Percentiles rank a stretch among this genome's conserved stretches.
Evolutionary conservation across 352 stramenopile species (phyloP).

Genomic region (Globisporangium alternatum): DNA sequence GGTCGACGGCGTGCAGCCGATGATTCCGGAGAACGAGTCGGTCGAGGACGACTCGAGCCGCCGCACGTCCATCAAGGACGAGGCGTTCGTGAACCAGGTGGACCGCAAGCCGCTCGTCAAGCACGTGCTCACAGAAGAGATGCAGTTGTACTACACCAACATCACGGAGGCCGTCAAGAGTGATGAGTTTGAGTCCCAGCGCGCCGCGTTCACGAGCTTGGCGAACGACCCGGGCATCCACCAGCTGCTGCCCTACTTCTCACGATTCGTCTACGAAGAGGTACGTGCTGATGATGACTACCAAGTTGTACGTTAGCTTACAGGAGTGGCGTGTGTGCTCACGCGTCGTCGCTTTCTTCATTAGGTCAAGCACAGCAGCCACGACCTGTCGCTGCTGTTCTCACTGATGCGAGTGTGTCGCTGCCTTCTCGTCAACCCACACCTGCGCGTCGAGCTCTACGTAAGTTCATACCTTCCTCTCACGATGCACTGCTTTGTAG

Average conservation of each 20-base stretch:
- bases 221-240: slow-evolving; percentile 85
- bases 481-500: neutral
- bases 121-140: slow-evolving; percentile 86
- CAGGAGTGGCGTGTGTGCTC: neutral
- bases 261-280: slow-evolving; percentile 86
- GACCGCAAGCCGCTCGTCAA: slow-evolving; percentile 81
- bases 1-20: slow-evolving; percentile 76
- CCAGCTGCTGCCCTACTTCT: slow-evolving; percentile 88
- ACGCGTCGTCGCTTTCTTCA: neutral
- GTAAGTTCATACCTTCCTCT: slow-evolving; percentile 32
- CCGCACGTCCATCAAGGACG: slow-evolving; percentile 74
- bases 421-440: slow-evolving; percentile 89
- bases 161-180: slow-evolving; percentile 80
- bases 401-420: slow-evolving; percentile 88
- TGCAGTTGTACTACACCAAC: slow-evolving; percentile 90
- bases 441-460: slow-evolving; percentile 92
- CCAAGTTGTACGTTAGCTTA: too few species aligned
- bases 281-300: slow-evolving; percentile 17
- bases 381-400: slow-evolving; percentile 70
- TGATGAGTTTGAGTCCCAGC: slow-evolving; percentile 68
- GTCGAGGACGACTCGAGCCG: slow-evolving; percentile 65
- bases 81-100: slow-evolving; percentile 62
- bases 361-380: slow-evolving; percentile 79
- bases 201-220: slow-evolving; percentile 75
- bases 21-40: slow-evolving; percentile 83